Conservation (phyloP, 805 yeast species). For the Ogataea angusta region DNA sequence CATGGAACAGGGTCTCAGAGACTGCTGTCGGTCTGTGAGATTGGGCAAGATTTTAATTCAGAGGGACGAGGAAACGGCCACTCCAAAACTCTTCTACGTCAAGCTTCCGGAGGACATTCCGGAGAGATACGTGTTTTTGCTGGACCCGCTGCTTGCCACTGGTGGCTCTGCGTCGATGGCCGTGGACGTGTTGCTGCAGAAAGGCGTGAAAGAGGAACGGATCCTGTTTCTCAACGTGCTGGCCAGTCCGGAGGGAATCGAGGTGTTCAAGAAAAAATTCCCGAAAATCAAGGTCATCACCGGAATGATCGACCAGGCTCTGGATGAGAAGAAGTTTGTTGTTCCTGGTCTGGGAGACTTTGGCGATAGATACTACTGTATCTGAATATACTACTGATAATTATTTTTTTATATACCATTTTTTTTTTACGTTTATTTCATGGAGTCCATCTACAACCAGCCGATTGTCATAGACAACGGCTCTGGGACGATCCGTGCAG, state of each 20-base stretch:
- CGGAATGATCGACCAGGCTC: conserved; percentile 85
- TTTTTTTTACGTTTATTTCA: conserved; percentile 1
- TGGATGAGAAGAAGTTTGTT: conserved; percentile 81
- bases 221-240: conserved; percentile 87
- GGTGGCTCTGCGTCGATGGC: conserved; percentile 99
- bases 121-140: conserved; percentile 80
- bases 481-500: conserved; percentile 80
- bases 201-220: conserved; percentile 86
- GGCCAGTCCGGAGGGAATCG: conserved; percentile 93
- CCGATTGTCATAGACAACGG: conserved; percentile 83
- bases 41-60: conserved; percentile 96
- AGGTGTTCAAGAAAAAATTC: conserved; percentile 68
- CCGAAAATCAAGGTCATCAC: conserved; percentile 88
- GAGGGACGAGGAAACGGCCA: conserved; percentile 96
- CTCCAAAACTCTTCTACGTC: conserved; percentile 87
- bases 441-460: conserved; percentile 49
- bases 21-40: conserved; percentile 93
- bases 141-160: conserved; percentile 98
- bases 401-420: conserved; percentile 2
- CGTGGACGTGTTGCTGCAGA: conserved; percentile 77
- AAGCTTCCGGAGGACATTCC: conserved; percentile 91
- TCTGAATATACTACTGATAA: conserved; percentile 34
- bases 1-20: conserved; percentile 98
- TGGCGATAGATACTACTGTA: conserved; percentile 96
- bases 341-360: conserved; percentile 97